Percentiles rank a stretch among this genome's conserved stretches.
Evolutionary conservation across 2,329 filamentous ascomycete genomes (phyloP).

Genomic region (Penicillium polonicum): DNA sequence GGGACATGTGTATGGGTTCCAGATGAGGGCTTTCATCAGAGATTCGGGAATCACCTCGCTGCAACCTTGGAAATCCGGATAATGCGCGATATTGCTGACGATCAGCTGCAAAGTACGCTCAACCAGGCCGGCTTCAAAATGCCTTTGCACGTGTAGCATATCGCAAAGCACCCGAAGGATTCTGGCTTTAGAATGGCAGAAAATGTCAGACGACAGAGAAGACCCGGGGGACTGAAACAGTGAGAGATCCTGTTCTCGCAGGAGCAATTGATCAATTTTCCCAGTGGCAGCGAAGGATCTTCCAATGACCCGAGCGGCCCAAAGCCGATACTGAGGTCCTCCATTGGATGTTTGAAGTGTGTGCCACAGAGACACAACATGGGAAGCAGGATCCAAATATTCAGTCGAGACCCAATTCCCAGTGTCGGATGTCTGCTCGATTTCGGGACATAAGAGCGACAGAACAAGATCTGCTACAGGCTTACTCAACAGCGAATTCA

Average conservation of each 20-base stretch:
- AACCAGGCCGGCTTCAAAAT: conserved; percentile 44
- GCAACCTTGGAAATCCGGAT: conserved; percentile 36
- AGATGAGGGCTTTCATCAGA: conserved; percentile 43
- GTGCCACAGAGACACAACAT: conserved; percentile 70
- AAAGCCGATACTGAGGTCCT: conserved; percentile 70
- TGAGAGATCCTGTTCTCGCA: conserved; percentile 42
- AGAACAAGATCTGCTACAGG: conserved; percentile 50
- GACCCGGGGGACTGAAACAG: conserved; percentile 22
- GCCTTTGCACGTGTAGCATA: conserved; percentile 59
- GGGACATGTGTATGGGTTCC: conserved; percentile 45
- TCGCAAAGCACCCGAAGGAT: conserved; percentile 63
- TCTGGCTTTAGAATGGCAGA: conserved; percentile 57
- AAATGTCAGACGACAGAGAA: conserved; percentile 12
- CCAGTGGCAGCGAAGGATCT: conserved; percentile 78
- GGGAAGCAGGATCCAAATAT: conserved; percentile 62
- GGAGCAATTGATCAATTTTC: conserved; percentile 51
- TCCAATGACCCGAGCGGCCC: conserved; percentile 83
- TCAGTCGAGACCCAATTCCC: conserved; percentile 66
- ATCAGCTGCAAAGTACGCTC: conserved; percentile 48
- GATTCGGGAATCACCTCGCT: conserved; percentile 36
- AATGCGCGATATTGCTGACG: conserved; percentile 34
- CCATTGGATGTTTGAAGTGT: conserved; percentile 66
- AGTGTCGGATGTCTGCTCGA: conserved; percentile 60
- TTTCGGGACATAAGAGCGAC: conserved; percentile 67
- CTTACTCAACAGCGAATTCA: conserved; percentile 69